phyloP scores from a whole-genome alignment of 306 rosid species.

The Malus orientalis region DNA sequence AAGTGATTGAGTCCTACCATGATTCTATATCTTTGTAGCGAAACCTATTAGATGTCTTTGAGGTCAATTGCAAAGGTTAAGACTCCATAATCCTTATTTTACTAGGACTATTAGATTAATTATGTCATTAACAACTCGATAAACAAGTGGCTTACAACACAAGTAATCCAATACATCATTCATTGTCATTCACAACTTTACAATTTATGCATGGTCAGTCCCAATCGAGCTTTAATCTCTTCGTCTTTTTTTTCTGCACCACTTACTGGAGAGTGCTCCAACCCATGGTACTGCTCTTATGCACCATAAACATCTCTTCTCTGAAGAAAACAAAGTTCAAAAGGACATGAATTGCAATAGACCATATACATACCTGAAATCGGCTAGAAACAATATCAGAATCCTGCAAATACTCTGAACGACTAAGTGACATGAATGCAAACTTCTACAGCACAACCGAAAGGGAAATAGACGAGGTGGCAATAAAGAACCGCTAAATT shows the following conservation, averaged over 20 bases:
- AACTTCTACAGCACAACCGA: slow-evolving; percentile 62
- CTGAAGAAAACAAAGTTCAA: slow-evolving; percentile 26
- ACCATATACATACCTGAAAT: slow-evolving; percentile 56
- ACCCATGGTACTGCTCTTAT: slow-evolving; percentile 96
- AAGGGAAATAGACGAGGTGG: not conserved
- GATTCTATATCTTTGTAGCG: too few relatives aligned
- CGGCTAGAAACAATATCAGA: slow-evolving; percentile 59
- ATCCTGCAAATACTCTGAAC: slow-evolving; percentile 88
- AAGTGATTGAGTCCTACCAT: too few relatives aligned
- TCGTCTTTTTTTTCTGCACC: not conserved
- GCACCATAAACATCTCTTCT: slow-evolving; percentile 87
- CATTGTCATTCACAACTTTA: too few relatives aligned
- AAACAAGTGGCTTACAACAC: too few relatives aligned
- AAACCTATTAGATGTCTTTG: too few relatives aligned
- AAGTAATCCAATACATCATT: too few relatives aligned
- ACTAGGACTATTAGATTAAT: too few relatives aligned
- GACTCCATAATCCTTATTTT: too few relatives aligned
- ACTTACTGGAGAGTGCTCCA: slow-evolving; percentile 56
- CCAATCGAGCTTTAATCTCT: not conserved
- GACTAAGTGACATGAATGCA: slow-evolving; percentile 75
- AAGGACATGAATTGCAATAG: not conserved
- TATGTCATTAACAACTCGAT: too few relatives aligned
- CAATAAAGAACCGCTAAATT: not conserved
- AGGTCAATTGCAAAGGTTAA: too few relatives aligned
- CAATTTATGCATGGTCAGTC: not conserved